Base-by-base conservation (phyloP, 1,284 basidiomycete species). In the Mycena sp. region DNA sequence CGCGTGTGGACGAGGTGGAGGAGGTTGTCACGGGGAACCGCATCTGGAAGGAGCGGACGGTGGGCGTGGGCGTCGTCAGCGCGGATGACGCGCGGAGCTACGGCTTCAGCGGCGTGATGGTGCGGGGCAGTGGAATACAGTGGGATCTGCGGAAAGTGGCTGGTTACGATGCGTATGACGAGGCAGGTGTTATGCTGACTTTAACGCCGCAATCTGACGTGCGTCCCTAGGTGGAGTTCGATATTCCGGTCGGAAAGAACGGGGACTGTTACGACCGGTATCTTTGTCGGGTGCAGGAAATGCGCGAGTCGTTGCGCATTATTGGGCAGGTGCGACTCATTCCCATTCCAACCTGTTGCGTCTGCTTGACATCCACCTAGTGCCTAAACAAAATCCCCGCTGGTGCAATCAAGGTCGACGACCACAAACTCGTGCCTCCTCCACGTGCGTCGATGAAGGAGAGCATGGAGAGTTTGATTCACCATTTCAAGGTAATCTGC, bases 361-460 rank as follows among this genome's bases (percentile, higher is more conserved):
- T 3, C 35, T 28, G 4, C 2, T 12, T 12, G 9, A 38, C 19
- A 17, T 12, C 6, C 16, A 11, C 19, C 4, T 26, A 94, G 81
- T 97, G 94, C 76, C 79, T 99, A 70, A 98, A 99, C 86, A 99
- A 99, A 84, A 99, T 99, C 84, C 94, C 97, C 3, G 85, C 90
- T 5, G 97, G 97, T 49, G 95, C 89, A 48, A 80, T 96, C 83
- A 99, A 97, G 82, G 89, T 98, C 30, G 97, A 99, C 75, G 97
- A 99, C 81, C 92, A 98, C 83, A 99, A 99, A 82, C 90, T 99
- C 66, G 92, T 94, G 1, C 95, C 97, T n/a, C 98, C 97, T 41
- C 96, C 98, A 19, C 89, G 97, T 67, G 96, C 97, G 2, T 91
- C 90, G 53, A 99, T 99, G 98, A 99, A 99, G 83, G 97, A 99